Conservation (phyloP, 2,329 filamentous ascomycete genomes). For the Alternaria sp. region DNA sequence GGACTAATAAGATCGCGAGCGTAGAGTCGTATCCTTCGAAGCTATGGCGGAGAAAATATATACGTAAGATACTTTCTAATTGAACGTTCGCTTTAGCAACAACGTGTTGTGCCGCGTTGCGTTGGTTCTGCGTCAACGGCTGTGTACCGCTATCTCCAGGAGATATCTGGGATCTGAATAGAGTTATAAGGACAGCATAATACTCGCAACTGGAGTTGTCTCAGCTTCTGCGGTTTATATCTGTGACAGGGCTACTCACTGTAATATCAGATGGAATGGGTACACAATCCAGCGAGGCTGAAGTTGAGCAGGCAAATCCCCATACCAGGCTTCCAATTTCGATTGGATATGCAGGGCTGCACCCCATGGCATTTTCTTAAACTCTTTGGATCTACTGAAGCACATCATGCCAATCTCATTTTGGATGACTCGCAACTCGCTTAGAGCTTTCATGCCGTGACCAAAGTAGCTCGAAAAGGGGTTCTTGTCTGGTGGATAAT, state of each 20-base stretch:
- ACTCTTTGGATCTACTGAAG: constrained; percentile 1
- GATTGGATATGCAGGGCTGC: constrained; percentile 14
- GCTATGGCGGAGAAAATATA: constrained; percentile 21
- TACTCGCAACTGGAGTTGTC: constrained; percentile 3
- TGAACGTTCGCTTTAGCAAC: constrained; percentile 8
- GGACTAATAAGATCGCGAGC: constrained; percentile 16
- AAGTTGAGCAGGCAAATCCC: constrained; percentile 11
- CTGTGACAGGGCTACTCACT: constrained; percentile 14
- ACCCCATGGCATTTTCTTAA: constrained; percentile 11
- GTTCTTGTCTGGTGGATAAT: constrained; percentile 8
- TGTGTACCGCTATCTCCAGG: not conserved
- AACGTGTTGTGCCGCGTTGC: not conserved
- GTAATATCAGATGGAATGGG: constrained; percentile 23
- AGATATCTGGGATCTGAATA: constrained; percentile 11
- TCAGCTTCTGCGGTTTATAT: not conserved
- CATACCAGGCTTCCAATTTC: constrained; percentile 20
- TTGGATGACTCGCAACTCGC: constrained; percentile 22
- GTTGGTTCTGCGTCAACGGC: constrained; percentile 1
- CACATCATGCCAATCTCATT: constrained; percentile 17
- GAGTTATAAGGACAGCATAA: constrained; percentile 6
- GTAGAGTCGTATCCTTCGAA: constrained; percentile 16
- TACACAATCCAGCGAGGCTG: constrained; percentile 15
- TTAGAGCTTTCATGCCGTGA: constrained; percentile 18
- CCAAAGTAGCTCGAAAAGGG: constrained; percentile 10
- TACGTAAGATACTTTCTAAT: constrained; percentile 16